These are phyloP conservation scores for Aquilaria agallochum DNA, from an alignment of 441 rosid genomes.

Conservation along the genomic window DNA sequence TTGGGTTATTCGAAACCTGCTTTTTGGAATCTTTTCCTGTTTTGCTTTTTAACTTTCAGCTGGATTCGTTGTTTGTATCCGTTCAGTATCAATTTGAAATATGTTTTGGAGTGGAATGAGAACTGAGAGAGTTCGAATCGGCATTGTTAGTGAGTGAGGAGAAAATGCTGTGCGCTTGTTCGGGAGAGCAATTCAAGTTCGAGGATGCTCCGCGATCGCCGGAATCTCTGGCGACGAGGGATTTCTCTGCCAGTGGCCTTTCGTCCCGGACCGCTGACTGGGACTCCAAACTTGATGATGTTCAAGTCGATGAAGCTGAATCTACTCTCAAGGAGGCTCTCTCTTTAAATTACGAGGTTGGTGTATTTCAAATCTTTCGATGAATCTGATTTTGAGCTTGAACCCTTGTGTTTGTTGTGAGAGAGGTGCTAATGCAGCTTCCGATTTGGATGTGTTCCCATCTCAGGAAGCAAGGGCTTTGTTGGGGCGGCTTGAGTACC, in stretches of 20 bases:
- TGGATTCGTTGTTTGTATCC: conserved; percentile 11
- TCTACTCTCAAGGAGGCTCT: conserved; percentile 92
- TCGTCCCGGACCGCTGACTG: conserved; percentile 76
- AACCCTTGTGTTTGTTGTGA: background rate
- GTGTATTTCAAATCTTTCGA: conserved; percentile 4
- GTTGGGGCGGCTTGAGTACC: conserved; percentile 90
- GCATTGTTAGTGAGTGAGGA: conserved; percentile 9
- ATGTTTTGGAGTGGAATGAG: background rate
- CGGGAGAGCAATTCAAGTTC: conserved; percentile 87
- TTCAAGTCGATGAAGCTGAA: conserved; percentile 90
- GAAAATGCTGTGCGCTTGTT: conserved; percentile 93
- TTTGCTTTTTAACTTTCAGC: conserved; percentile 17
- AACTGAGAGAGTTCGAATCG: conserved; percentile 12
- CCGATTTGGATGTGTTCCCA: background rate
- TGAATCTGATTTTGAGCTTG: background rate
- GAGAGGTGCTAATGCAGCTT: conserved; percentile 4
- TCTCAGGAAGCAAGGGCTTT: conserved; percentile 95
- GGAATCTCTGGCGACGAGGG: conserved; percentile 87
- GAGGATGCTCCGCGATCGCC: conserved; percentile 90
- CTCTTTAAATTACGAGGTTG: conserved; percentile 91
- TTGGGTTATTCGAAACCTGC: no score
- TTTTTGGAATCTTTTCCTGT: no score
- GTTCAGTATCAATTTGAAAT: background rate
- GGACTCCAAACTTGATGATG: conserved; percentile 75
- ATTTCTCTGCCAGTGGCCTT: conserved; percentile 82